These are phyloP conservation scores for Penicillium sp. DNA, from an alignment of 2,329 filamentous ascomycete genomes.

Conservation along the genomic window DNA sequence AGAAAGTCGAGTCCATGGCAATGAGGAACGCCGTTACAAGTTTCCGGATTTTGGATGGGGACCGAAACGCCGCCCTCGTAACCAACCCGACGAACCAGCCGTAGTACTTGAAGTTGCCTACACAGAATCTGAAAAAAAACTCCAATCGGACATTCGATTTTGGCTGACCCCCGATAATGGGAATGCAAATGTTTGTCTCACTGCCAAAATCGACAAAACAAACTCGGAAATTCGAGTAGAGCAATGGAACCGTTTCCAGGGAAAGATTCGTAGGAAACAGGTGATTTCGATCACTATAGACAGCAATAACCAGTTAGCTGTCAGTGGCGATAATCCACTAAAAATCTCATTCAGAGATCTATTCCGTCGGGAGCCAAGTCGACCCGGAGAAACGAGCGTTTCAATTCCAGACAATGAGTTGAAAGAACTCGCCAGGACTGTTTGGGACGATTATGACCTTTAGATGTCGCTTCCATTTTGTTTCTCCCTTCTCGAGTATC, in stretches of 20 bases:
- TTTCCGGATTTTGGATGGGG: conserved; percentile 6
- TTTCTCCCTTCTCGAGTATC: background rate
- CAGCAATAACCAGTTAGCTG: background rate
- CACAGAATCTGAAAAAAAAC: background rate
- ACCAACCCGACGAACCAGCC: background rate
- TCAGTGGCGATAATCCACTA: background rate
- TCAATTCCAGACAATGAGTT: too few species aligned
- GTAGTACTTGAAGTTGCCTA: conserved; percentile 8
- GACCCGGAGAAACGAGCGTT: too few species aligned
- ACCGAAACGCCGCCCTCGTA: background rate
- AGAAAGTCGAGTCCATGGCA: too few species aligned
- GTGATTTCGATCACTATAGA: conserved; percentile 9
- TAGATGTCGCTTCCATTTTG: too few species aligned
- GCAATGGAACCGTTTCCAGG: conserved; percentile 1
- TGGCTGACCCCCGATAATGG: conserved; percentile 7
- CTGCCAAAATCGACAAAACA: background rate
- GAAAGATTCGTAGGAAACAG: background rate
- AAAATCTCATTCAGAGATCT: too few species aligned
- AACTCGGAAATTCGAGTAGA: conserved; percentile 1
- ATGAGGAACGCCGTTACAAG: too few species aligned
- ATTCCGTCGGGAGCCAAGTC: too few species aligned
- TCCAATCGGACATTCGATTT: conserved; percentile 10
- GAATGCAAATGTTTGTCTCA: conserved; percentile 4
- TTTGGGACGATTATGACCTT: too few species aligned
- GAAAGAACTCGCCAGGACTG: too few species aligned